Evolutionary conservation across 257 asterid genomes (phyloP), one percentile per base, ranked within the genome.

Genomic region (Solanum chilense): DNA sequence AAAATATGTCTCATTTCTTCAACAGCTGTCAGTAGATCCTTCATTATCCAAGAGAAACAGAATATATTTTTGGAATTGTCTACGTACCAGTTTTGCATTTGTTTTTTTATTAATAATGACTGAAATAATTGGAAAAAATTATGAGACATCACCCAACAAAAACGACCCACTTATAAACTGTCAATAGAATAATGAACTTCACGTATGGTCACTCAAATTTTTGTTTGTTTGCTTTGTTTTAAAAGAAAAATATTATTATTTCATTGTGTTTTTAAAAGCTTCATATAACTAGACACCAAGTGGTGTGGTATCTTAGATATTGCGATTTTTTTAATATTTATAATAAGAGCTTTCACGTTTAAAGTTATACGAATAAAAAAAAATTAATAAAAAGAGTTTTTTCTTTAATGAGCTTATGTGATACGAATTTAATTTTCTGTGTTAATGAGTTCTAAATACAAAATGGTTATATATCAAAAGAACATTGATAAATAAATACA

Each of bases 11-110:
- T 78, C 66, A 45, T 13, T 16, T 45, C 66, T 78, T 37, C 16
- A 9, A 80, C 44, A n/a, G 44, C 85, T 49, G 85, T 80, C 69
- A 11, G 27, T 37, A 25, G 42, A 60, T 47, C 86, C 64, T 84
- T 69, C 15, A 68, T 66, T 25, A 20, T 41, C 58, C 4, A 84
- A 37, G 29, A 20, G 15, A 8, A 84, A 66, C 66, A 70, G 66
- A 84, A 66, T 84, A 64, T 62, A n/a, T 41, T 39, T 84, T 84
- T 84, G 80, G 87, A 66, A 84, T 84, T 84, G 70, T 84, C 87
- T 84, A 66, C 18, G 25, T 25, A 39, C 77, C 64, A 84, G 81
- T 66, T 62, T 84, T 39, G 45, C 77, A 84, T 62, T 84, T 68
- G 86, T 64, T 66, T 84, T 66, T 68, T 44, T 27, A 84, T 15